Base-by-base conservation (phyloP, 2,329 filamentous ascomycete genomes). In the Thermoascus crustaceus region DNA sequence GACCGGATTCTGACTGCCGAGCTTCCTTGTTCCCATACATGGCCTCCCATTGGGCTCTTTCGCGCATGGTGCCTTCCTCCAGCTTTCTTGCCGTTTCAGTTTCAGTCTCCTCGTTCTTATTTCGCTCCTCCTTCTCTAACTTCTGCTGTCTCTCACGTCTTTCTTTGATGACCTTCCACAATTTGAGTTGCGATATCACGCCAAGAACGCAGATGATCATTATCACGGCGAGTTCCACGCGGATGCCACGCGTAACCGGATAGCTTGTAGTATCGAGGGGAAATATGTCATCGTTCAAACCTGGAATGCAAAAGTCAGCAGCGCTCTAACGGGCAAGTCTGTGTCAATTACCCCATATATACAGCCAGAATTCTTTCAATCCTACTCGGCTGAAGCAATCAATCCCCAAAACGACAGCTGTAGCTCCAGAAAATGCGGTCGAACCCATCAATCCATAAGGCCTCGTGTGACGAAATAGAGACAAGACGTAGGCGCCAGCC, bases 351-450 rank as follows among this genome's bases (percentile, higher is more conserved):
- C 73, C 67, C 89, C 89, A 96, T 23, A 94, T 71, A 56, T 93
- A 96, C 4, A 85, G 73, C 89, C 89, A 96, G 48, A 95, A 95
- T 57, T 96, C 89, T 58, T 94, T 95, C 49, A 94, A 66, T 0
- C 89, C 89, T n/a, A 87, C 86, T 43, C 78, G 72, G 50, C 80
- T 89, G 50, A 89, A 93, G 59, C 86, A 94, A 57, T 96, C 89
- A 39, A 96, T 83, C 2, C 89, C 89, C 2, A 96, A 62, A 9
- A 94, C 75, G 1, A 82, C 70, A 3, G 76, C 76, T 0, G 86
- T 94, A 3, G 86, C 81, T 5, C 89, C 89, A 4, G 78, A 73
- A 53, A 95, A 93, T 0, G 88, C 76, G 8, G 86, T 86, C 31
- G 76, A 76, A 8, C 68, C 67, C 23, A 95, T 89, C 32, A 94